A percentile compares a stretch with the other conserved stretches of the same genome.
Evolutionary conservation across 768 basidiomycete genomes (phyloP).

Genomic region (Kwoniella heveanensis): DNA sequence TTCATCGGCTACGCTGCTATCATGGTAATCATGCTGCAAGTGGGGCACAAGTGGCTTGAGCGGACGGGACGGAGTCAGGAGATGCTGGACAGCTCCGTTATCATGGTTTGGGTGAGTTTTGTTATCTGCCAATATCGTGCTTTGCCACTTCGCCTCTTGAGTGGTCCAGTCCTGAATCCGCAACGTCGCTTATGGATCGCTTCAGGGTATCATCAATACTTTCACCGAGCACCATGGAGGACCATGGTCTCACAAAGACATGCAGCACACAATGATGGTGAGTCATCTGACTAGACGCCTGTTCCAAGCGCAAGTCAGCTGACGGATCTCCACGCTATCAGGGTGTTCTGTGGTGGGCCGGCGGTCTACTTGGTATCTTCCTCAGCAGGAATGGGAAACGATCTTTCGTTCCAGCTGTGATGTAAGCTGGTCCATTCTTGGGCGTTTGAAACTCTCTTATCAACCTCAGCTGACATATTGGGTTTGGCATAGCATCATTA

Average conservation of each 20-base stretch:
- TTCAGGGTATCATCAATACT: constrained; percentile 70
- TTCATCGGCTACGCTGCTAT: constrained; percentile 86
- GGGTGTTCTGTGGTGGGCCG: constrained; percentile 73
- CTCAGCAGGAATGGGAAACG: constrained; percentile 57
- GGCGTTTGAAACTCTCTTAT: no score
- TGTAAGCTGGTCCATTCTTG: constrained; percentile 60
- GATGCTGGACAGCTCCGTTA: constrained; percentile 56
- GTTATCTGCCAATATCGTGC: no score
- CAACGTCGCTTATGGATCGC: no score
- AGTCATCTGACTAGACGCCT: not conserved
- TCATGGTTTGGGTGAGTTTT: constrained; percentile 56
- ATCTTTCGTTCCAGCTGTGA: constrained; percentile 71
- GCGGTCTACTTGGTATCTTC: constrained; percentile 84
- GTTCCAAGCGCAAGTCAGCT: not conserved
- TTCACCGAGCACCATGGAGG: constrained; percentile 87
- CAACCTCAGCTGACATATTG: not conserved
- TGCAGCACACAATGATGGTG: constrained; percentile 74
- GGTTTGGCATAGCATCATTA: constrained; percentile 64
- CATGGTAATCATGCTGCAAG: constrained; percentile 74
- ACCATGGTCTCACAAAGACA: constrained; percentile 84
- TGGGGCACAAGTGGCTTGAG: constrained; percentile 71
- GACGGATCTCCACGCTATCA: no score
- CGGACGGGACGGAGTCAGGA: constrained; percentile 54
- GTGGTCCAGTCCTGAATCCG: not conserved
- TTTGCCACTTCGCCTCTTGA: no score